Evolutionary conservation across 2,329 filamentous ascomycete genomes (phyloP), one percentile per base, ranked within the genome.

Genomic region (Calonectria hawksworthii): DNA sequence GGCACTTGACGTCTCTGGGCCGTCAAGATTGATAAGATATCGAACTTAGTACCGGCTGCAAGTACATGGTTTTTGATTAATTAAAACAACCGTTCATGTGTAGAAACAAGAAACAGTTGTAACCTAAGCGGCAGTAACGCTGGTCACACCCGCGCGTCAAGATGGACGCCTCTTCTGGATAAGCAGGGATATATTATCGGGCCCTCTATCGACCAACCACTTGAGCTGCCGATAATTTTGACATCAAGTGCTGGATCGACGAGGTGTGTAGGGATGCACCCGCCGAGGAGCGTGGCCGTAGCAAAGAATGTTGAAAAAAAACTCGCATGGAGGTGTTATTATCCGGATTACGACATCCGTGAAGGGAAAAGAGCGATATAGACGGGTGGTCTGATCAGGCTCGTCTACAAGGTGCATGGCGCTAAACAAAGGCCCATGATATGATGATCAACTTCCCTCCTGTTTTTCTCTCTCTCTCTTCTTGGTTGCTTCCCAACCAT

Each of bases 401-500:
- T 50, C 61, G 61, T 50, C 28, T 65, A 21, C 61, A 28, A 16
- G 36, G n/a, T 50, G 61, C 61, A 50, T 65, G 61, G 32, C 38
- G 61, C 61, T 47, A 65, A 65, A 61, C 9, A 30, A 47, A 47
- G 16, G 61, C 9, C 41, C 61, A 65, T 65, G 61, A 65, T 65
- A 50, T 65, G 61, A 65, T 63, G 56, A 3, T 16, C 38, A 36
- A 41, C 34, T 41, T 23, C 26, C 10, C n/a, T 11, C 18, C 7
- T 47, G 11, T 6, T 41, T 13, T 36, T n/a, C 2, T 10, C 23
- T 18, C 5, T 41, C 5, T 16, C 10, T 23, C 9, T 7, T 13
- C 3, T 11, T n/a, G 4, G 21, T 44, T 44, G 44, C 51, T 30
- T 30, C 30, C 41, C 61, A 65, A 50, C 38, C 41, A 18, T 65